Evolutionary conservation across 1,284 basidiomycete genomes (phyloP), one percentile per base, ranked within the genome.

Genomic region (Dichomitus squalens): DNA sequence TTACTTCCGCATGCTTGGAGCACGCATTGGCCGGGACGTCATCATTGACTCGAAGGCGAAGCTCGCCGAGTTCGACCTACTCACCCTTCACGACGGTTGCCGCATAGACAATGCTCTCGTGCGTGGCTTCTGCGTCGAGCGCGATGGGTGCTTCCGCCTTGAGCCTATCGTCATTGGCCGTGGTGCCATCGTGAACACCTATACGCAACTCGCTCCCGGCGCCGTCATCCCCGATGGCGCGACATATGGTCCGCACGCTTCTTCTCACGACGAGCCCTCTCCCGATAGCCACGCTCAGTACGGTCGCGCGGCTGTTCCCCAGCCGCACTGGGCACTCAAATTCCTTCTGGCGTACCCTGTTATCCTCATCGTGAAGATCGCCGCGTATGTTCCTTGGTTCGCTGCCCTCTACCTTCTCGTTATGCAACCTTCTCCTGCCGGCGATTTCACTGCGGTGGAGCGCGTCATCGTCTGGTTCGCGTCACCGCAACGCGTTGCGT

Each of bases 81-180:
- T 81, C 46, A 75, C 72, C 1, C 64, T 80, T 20, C 64, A 72
- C 43, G 76, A 79, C 55, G 78, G 74, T 7, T 78, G 76, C 54
- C 70, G 72, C 12, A 69, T 81, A 41, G 78, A 80, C 63, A 70
- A 70, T 23, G 65, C 75, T 0, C 67, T 75, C 2, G 60, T 79
- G 1, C 75, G 78, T 2, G 78, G 75, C n/a, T 80, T 80, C 61
- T 75, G 75, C 51, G 76, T 79, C 18, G 79, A 81, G 62, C 70
- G 75, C 18, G 76, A 79, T 49, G 77, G 78, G 1, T 72, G 61
- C 53, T 77, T 81, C 68, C 71, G 73, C 23, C 68, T 80, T 6
- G 75, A 72, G 9, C 66, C 66, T 7, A 72, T 79, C 46, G 70
- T 68, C 23, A 71, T 80, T 50, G 78, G 78, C 7, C 60, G 67